Evolutionary conservation across 2,329 filamentous ascomycete genomes (phyloP), one percentile per base, ranked within the genome.

Genomic region (Pseudogymnoascus sp.): DNA sequence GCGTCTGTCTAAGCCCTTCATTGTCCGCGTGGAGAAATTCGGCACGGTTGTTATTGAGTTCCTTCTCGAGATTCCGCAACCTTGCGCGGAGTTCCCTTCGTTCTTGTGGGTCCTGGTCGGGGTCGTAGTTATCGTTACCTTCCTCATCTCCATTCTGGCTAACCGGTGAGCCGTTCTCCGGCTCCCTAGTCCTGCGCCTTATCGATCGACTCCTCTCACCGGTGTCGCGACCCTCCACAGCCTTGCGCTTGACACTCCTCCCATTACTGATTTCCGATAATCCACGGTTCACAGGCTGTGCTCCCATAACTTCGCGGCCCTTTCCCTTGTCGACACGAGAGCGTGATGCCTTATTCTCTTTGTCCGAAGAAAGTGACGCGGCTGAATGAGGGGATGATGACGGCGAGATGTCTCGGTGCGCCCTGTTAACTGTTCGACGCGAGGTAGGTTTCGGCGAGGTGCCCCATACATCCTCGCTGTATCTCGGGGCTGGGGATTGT

Each of bases 31-130:
- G 80, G 22, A 95, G 74, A 63, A 85, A 88, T 67, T 93, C 87
- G 64, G 88, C 83, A 58, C 82, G 82, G 58, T 87, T 88, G 66
- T 94, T 89, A 77, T 74, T 75, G 20, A 79, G 69, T 7, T 75
- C 72, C 34, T 76, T 88, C 71, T 75, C 78, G n/a, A 95, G 77
- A 43, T 86, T 83, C 64, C 92, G 83, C 62, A 91, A 80, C 8
- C 80, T 81, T 62, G 84, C 84, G 63, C 91, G 88, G 34, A 96
- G 76, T 60, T 79, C 76, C 22, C 92, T 82, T 39, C 91, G 84
- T 73, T 91, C 83, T 43, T 88, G 83, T 11, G 88, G 78, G 61
- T 90, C 80, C 71, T 97, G 93, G 63, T 95, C 86, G 0, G 91
- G 92, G 69, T 97, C 89, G 73, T 92, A 96, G 65, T 79, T 77